phyloP scores from a whole-genome alignment of 257 asterid genomes.

The Penstemon newberryi region DNA sequence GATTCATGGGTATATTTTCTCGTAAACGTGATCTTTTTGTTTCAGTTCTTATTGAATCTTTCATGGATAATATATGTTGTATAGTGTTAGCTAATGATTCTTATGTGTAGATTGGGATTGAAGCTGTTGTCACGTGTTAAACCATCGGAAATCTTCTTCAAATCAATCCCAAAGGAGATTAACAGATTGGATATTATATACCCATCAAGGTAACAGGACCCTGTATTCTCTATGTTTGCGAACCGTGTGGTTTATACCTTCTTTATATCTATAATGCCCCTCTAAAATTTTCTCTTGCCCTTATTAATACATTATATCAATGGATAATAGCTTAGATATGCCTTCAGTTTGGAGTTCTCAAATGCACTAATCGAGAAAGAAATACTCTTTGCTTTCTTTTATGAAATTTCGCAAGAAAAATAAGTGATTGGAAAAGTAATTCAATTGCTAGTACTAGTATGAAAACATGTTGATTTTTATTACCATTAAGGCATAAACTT shows the following conservation, averaged over 20 bases:
- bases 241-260: background rate
- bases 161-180: constrained; percentile 83
- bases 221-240: constrained; percentile 2
- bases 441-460: too few relatives aligned
- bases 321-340: too few relatives aligned
- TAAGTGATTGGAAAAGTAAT: too few relatives aligned
- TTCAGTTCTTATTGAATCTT: constrained; percentile 11
- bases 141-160: constrained; percentile 91
- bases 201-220: constrained; percentile 64
- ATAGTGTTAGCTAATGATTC: constrained; percentile 11
- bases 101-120: constrained; percentile 68
- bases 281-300: too few relatives aligned
- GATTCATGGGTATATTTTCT: constrained; percentile 66
- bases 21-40: constrained; percentile 8
- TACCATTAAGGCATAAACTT: too few relatives aligned
- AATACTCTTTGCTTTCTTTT: too few relatives aligned
- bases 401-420: too few relatives aligned
- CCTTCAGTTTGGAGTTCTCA: too few relatives aligned
- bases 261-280: background rate
- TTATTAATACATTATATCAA: too few relatives aligned
- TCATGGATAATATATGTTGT: background rate
- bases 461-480: too few relatives aligned
- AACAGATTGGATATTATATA: constrained; percentile 61
- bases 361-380: too few relatives aligned
- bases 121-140: constrained; percentile 79